Evolutionary conservation across 225 moss, liverwort and hornwort genomes (phyloP), one percentile per base, ranked within the genome.

Genomic region (Anthoceros angustus): DNA sequence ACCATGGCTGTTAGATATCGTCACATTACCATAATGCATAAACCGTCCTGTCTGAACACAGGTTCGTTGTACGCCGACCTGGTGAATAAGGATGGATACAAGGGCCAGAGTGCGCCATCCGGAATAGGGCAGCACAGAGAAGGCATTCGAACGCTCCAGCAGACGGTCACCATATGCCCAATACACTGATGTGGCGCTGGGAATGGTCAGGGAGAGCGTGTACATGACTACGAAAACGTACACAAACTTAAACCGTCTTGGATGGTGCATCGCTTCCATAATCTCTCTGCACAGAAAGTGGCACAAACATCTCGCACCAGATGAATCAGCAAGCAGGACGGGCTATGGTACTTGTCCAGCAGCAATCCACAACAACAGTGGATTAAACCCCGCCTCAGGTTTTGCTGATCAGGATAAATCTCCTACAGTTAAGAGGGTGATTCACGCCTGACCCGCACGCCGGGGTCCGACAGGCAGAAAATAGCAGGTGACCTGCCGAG

Each of bases 121-220:
- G 9, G 79, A 73, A 0, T 63, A 4, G 0, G 84, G 84, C 32
- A 87, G 69, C 45, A 83, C 84, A 14, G 80, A 68, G 23, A 87
- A 78, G 8, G 87, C 84, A 42, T 87, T 87, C 26, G 83, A 79
- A 10, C 60, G 80, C 12, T 21, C 64, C 68, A 81, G 65, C 0
- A 86, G 71, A 42, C 70, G 66, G 63, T 86, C 86, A 1, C 84
- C 87, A 46, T 67, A 80, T 0, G 68, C 87, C 84, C 85, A 85
- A 8, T 83, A 85, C 3, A 84, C 79, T 8, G 77, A 39, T 0
- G 77, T 61, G 0, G 82, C 68, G 1, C 85, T 80, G 18, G 85
- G 83, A 12, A 87, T 72, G 10, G 76, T 76, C 0, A 85, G 7
- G 10, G 66, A 65, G 6, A 85, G 40, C 0, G 85, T 83, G 77